A percentile compares a stretch with the other conserved stretches of the same genome.
Conservation (phyloP, 306 rosid genomes). For the Medicago arabica region DNA sequence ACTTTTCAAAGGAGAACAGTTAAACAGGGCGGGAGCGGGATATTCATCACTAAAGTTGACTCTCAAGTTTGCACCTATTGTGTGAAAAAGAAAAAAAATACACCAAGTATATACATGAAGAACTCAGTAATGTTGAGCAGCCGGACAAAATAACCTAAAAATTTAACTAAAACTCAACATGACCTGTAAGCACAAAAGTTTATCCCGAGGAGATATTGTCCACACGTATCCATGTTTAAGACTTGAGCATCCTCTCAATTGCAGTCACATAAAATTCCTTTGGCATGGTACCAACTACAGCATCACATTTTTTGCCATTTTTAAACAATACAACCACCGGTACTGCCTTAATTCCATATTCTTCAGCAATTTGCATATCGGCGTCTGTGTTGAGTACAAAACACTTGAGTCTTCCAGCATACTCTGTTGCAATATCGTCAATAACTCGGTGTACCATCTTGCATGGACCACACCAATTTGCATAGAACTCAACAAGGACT, state of each 20-base stretch:
- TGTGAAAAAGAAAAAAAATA: neutral
- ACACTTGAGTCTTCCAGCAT: conserved; percentile 78
- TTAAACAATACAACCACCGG: conserved; percentile 89
- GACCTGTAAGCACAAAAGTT: conserved; percentile 32
- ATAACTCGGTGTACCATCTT: conserved; percentile 87
- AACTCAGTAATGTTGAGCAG: conserved; percentile 29
- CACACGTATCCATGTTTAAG: conserved; percentile 39
- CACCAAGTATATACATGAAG: conserved; percentile 49
- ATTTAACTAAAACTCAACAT: conserved; percentile 38
- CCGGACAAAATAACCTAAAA: conserved; percentile 26
- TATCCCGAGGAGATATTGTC: conserved; percentile 25
- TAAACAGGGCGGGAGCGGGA: neutral
- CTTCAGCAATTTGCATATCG: conserved; percentile 70
- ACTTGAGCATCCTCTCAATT: conserved; percentile 74
- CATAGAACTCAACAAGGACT: conserved; percentile 86
- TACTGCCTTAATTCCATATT: conserved; percentile 86
- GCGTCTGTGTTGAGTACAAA: conserved; percentile 76
- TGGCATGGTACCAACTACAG: conserved; percentile 93
- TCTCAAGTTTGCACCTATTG: conserved; percentile 16
- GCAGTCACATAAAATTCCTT: conserved; percentile 90
- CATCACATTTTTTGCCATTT: conserved; percentile 79
- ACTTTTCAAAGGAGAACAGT: neutral
- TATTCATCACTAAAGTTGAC: conserved; percentile 7
- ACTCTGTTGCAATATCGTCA: conserved; percentile 76
- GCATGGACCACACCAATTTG: conserved; percentile 98